phyloP scores from a whole-genome alignment of 1,284 basidiomycete species.

The Puccinia hordei region DNA sequence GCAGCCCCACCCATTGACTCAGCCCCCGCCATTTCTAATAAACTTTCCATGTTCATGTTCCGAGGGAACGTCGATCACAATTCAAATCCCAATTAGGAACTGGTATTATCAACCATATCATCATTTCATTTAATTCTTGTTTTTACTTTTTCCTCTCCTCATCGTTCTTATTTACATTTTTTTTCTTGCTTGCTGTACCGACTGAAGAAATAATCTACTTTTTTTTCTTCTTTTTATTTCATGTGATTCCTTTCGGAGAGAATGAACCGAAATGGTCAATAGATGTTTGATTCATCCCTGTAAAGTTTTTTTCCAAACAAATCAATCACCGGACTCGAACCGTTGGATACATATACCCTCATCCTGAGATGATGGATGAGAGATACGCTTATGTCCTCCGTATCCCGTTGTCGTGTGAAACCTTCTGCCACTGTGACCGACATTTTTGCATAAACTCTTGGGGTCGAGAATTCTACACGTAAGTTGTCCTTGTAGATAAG shows the following conservation, averaged over 20 bases:
- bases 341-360: too few species aligned
- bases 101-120: too few species aligned
- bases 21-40: not conserved
- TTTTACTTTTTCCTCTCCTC: not conserved
- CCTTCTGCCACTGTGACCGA: too few species aligned
- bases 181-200: not conserved
- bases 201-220: not conserved
- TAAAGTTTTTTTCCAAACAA: too few species aligned
- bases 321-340: too few species aligned
- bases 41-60: conserved; percentile 31
- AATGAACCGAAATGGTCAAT: not conserved
- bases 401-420: too few species aligned
- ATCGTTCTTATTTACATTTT: not conserved
- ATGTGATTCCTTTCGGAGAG: not conserved
- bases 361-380: too few species aligned
- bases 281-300: not conserved
- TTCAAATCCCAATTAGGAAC: not conserved
- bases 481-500: too few species aligned
- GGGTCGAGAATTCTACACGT: too few species aligned
- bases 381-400: too few species aligned
- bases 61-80: not conserved
- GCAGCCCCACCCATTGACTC: not conserved
- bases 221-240: not conserved
- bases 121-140: not conserved
- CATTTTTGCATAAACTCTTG: too few species aligned